Base-by-base conservation (phyloP, 768 basidiomycete genomes). In the Auricularia heimuer region DNA sequence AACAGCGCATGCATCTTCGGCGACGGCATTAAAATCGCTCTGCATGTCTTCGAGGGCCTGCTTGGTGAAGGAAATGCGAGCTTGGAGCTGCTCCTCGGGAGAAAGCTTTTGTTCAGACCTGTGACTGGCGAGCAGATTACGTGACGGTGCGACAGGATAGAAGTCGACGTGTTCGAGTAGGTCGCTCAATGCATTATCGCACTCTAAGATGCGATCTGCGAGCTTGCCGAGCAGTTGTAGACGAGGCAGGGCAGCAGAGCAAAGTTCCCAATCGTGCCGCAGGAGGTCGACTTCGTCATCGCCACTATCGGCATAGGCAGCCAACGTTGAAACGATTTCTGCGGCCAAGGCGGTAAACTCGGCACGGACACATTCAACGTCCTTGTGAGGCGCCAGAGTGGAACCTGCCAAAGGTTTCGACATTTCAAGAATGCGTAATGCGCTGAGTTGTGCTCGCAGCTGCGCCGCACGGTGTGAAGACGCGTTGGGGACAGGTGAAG, bases 151-250 rank as follows among this genome's bases (percentile, higher is more conserved):
- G 2, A 83, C 80, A 8, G 92, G 92, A 71, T 86, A 93, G 69
- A 88, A 91, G 72, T 95, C 92, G 63, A 93, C 80, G 70, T 93
- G 90, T 70, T 93, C 90, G 58, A 95, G 77, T 3, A 94, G 78
- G 73, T 94, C 90, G 69, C 92, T 94, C 54, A 94, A 78, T 24
- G 86, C 83, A n/a, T 79, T 76, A 71, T 95, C 92, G 68, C 90
- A 92, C 21, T 72, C 71, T 34, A 78, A 78, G 8, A 88, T 73
- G 42, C 77, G 71, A 24, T 78, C 74, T 4, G 79, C 74, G 61
- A 93, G 75, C n/a, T 78, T 75, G 10, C 81, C 82, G n/a, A 94
- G 75, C 44, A 75, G 75, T 62, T 81, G 75, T 33, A 91, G 72
- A 54, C 79, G 80, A 37, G 78, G 75, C 70, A 90, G 73, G 58